A percentile compares a stretch with the other conserved stretches of the same genome.
Conservation (phyloP, 495 filamentous ascomycete genomes). For the Xylaria curta region DNA sequence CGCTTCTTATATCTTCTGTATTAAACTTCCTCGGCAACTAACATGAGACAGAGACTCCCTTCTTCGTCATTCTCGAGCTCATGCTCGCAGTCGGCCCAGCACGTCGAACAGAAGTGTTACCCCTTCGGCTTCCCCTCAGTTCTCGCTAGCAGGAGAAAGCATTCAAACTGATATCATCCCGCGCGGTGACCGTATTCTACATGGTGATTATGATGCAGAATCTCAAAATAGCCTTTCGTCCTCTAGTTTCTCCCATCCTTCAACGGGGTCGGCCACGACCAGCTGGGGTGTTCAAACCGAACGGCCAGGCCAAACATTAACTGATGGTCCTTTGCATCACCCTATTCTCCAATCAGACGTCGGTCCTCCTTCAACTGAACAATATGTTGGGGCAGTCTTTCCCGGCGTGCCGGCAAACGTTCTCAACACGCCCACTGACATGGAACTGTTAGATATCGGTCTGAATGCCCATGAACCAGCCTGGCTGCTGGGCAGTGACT, state of each 20-base stretch:
- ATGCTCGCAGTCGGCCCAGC: constrained; percentile 1
- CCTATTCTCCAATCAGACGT: constrained; percentile 7
- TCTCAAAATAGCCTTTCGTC: constrained; percentile 13
- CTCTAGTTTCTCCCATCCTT: constrained; percentile 5
- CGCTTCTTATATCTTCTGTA: not conserved
- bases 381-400: constrained; percentile 8
- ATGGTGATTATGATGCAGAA: constrained; percentile 12
- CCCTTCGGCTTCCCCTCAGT: constrained; percentile 16
- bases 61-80: constrained; percentile 25
- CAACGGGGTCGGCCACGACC: constrained; percentile 2
- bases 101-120: constrained; percentile 8
- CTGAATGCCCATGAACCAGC: constrained; percentile 23
- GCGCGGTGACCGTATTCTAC: constrained; percentile 2
- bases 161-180: not conserved
- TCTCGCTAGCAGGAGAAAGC: constrained; percentile 8
- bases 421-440: constrained; percentile 17
- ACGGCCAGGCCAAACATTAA: constrained; percentile 7
- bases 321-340: constrained; percentile 8
- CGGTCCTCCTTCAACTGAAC: constrained; percentile 1
- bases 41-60: constrained; percentile 23
- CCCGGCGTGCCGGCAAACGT: constrained; percentile 7
- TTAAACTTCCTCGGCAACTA: not conserved
- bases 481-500: constrained; percentile 21
- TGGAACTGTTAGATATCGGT: constrained; percentile 22
- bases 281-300: constrained; percentile 7